Conservation (phyloP, 2,329 filamentous ascomycete genomes). For the Rhinocladiella mackenziei region DNA sequence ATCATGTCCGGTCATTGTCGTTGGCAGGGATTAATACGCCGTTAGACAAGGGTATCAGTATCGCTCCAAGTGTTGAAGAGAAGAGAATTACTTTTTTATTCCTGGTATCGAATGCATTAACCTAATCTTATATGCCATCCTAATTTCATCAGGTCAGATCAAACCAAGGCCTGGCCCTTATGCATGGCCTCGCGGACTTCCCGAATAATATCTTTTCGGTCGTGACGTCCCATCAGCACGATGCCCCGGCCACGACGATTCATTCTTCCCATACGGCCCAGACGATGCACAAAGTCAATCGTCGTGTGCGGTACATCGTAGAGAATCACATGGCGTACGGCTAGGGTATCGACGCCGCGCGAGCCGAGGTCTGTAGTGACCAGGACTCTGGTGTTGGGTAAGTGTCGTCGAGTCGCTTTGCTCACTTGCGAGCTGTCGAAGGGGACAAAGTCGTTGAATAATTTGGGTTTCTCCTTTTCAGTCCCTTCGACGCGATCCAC, state of each 20-base stretch:
- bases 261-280: slow-evolving; percentile 90
- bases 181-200: slow-evolving; percentile 91
- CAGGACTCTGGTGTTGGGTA: slow-evolving; percentile 80
- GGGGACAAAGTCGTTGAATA: slow-evolving; percentile 38
- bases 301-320: slow-evolving; percentile 98
- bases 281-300: slow-evolving; percentile 95
- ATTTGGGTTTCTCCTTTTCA: slow-evolving; percentile 23
- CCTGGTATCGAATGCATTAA: not conserved
- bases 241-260: slow-evolving; percentile 82
- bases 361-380: slow-evolving; percentile 93
- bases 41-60: too few relatives aligned
- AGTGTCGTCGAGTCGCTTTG: slow-evolving; percentile 45
- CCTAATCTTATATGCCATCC: not conserved
- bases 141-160: not conserved
- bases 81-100: too few relatives aligned
- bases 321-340: slow-evolving; percentile 84
- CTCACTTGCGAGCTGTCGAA: slow-evolving; percentile 35
- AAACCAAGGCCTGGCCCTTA: slow-evolving; percentile 70
- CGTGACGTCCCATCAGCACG: slow-evolving; percentile 83
- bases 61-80: too few relatives aligned
- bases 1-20: too few relatives aligned
- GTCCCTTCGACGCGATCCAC: slow-evolving; percentile 30
- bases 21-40: too few relatives aligned
- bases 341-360: slow-evolving; percentile 87
- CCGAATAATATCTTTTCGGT: slow-evolving; percentile 82